phyloP scores from a whole-genome alignment of 129 eudicot genomes.

The Logfia minima region DNA sequence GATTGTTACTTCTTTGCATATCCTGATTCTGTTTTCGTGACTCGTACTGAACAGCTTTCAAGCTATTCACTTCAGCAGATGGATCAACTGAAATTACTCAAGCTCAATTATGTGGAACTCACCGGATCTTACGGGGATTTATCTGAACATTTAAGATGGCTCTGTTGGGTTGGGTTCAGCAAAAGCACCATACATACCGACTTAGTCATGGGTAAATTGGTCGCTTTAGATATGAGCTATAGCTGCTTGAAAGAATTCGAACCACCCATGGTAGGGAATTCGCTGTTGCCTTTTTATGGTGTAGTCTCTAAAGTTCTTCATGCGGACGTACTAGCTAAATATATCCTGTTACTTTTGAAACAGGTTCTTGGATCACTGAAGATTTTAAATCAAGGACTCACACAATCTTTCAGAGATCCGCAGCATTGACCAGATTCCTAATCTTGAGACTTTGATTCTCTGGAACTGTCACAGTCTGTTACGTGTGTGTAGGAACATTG shows the following conservation, averaged over 20 bases:
- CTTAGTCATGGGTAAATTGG: conserved; percentile 29
- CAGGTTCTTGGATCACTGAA: conserved; percentile 20
- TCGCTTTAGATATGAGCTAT: conserved; percentile 28
- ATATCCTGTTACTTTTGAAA: conserved; percentile 10
- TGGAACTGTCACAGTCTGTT: conserved; percentile 30
- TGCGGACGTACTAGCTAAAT: not conserved
- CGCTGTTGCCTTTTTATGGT: not conserved
- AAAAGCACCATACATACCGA: not conserved
- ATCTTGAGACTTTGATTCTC: conserved; percentile 32
- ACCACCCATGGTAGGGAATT: conserved; percentile 19
- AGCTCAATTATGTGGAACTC: conserved; percentile 28
- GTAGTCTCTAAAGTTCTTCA: not conserved
- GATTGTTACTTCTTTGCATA: not conserved
- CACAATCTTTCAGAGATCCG: conserved; percentile 6
- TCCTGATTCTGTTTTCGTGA: not conserved
- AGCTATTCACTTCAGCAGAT: conserved; percentile 28
- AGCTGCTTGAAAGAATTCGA: conserved; percentile 28
- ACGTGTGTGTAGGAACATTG: conserved; percentile 9
- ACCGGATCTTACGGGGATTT: conserved; percentile 20
- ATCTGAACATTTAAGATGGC: conserved; percentile 34
- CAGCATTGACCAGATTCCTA: conserved; percentile 6
- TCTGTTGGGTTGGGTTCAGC: conserved; percentile 32
- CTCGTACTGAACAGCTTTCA: not conserved
- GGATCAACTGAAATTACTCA: conserved; percentile 33
- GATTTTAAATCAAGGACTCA: conserved; percentile 34